phyloP scores from a whole-genome alignment of 495 filamentous ascomycete genomes.

The Parathielavia hyrcaniae region DNA sequence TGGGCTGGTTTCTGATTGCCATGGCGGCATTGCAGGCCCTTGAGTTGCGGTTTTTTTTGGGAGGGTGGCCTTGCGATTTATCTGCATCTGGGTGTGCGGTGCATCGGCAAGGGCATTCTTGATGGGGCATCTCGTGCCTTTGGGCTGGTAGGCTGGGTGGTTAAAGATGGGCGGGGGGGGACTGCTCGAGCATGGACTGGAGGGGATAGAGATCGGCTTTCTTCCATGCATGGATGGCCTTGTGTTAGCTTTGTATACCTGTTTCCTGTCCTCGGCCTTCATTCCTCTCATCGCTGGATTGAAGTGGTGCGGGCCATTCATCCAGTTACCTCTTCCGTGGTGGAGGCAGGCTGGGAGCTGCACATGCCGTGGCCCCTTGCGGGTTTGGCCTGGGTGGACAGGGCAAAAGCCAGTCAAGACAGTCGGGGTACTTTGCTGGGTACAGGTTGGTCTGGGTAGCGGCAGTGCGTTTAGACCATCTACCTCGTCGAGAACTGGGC shows the following conservation, averaged over 20 bases:
- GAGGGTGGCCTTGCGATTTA: too few relatives aligned
- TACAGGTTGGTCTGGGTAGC: neutral
- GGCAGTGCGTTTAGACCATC: neutral
- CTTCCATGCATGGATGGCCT: neutral
- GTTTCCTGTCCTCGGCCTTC: neutral
- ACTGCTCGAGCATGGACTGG: neutral
- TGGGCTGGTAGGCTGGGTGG: neutral
- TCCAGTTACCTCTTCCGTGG: neutral
- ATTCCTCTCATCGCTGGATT: neutral
- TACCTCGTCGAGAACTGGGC: neutral
- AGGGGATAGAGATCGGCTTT: neutral
- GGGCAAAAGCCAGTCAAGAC: neutral
- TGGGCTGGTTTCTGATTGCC: too few relatives aligned
- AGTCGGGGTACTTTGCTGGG: neutral
- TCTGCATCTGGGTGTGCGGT: neutral
- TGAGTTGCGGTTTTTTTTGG: too few relatives aligned
- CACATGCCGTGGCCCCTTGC: neutral
- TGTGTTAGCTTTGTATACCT: neutral
- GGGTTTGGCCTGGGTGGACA: neutral
- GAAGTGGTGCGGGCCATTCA: neutral
- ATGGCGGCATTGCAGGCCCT: too few relatives aligned
- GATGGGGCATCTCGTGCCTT: constrained; percentile 8
- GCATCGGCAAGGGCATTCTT: neutral
- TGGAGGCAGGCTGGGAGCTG: neutral
- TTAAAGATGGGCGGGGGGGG: neutral